Evolutionary conservation across 148 eudicot genomes (phyloP).

Genomic region (Heliamphora exappendiculata): DNA sequence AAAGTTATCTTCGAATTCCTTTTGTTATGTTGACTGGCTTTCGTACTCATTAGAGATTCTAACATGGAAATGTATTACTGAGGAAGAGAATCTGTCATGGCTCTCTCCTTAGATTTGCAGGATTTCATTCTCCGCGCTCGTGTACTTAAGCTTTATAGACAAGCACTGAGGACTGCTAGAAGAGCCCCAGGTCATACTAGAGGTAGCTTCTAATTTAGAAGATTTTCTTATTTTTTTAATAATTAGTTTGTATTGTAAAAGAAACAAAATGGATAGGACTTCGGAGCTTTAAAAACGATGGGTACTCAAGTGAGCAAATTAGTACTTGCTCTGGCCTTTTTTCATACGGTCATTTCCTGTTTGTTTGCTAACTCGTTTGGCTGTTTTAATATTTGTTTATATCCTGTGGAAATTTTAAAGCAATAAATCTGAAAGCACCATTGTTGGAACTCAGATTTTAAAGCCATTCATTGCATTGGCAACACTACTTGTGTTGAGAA

Average conservation of each 20-base stretch:
- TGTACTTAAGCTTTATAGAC: constrained; percentile 84
- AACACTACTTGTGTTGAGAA: too few species aligned
- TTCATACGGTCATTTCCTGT: background rate
- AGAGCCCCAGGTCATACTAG: constrained; percentile 71
- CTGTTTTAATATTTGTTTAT: background rate
- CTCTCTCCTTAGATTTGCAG: constrained; percentile 53
- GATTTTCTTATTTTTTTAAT: background rate
- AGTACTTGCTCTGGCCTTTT: background rate
- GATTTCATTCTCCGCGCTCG: constrained; percentile 74
- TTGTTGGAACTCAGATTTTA: background rate
- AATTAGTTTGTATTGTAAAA: background rate
- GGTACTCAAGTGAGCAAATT: background rate
- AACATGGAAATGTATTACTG: constrained; percentile 1
- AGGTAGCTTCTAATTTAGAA: constrained; percentile 32
- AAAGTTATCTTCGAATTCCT: background rate
- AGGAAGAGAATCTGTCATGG: constrained; percentile 36
- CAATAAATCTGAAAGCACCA: background rate
- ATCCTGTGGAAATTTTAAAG: background rate
- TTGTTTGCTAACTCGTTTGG: background rate
- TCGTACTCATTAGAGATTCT: constrained; percentile 3
- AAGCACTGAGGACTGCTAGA: constrained; percentile 61
- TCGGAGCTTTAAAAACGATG: background rate
- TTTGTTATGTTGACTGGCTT: background rate
- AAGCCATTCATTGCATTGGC: too few species aligned
- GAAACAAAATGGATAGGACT: background rate